Evolutionary conservation across 2,329 filamentous ascomycete genomes (phyloP), one percentile per base, ranked within the genome.

Genomic region (Calonectria pseudoreteaudii): DNA sequence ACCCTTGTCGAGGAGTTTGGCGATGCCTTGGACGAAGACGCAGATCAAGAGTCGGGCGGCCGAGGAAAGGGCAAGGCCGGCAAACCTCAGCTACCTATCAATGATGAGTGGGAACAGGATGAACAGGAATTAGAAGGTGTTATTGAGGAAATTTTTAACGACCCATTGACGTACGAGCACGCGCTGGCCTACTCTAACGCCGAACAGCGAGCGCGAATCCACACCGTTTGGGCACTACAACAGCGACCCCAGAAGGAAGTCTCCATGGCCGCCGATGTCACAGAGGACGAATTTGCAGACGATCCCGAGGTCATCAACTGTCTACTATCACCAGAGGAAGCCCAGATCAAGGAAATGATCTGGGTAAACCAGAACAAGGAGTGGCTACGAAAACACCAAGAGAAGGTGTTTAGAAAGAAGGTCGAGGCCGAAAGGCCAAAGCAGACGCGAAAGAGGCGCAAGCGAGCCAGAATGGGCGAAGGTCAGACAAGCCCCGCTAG

Each of bases 291-390:
- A 81, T 98, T 98, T 80, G 94, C 93, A 47, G 92, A 97, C 79
- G 97, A 99, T 75, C 93, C 93, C 0, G 97, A 99, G 83, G 95
- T 99, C 7, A 87, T 90, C 73, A 94, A 94, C 79, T 98, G 96
- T 81, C 85, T 95, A 44, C 88, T 98, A 7, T 90, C 90, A 0
- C 90, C 93, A 1, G 90, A 91, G 4, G 96, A 98, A 85, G 91
- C 93, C 2, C 90, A 90, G 41, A 91, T 95, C 81, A 98, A 98
- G 83, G 96, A 98, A 83, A 92, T 92, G 73, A 94, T 98, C 67
- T 99, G 97, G 97, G 92, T 98, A 53, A 96, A 96, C 73, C 93
- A 96, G 82, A 98, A 99, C 84, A 95, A 97, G 82, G 95, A 97
- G 78, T 99, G 96, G 91, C 88, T 99, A 49, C 94, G 96, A 11